Evolutionary conservation across 2,329 filamentous ascomycete genomes (phyloP), one percentile per base, ranked within the genome.

Genomic region (Diaporthe eres): DNA sequence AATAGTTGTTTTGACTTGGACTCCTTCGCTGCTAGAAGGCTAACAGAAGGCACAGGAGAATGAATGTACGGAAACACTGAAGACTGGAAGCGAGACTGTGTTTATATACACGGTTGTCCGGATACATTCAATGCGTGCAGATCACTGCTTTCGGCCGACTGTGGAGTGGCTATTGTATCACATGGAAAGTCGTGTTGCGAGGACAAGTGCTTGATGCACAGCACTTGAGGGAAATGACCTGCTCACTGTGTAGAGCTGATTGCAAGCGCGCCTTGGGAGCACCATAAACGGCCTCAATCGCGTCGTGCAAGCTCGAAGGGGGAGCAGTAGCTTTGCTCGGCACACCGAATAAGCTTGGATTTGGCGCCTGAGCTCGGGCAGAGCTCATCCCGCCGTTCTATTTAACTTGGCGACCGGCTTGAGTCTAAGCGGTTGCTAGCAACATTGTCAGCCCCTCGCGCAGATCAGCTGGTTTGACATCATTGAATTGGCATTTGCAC

Each of bases 341-440:
- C 65, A n/a, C 49, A 22, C 31, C 31, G 47, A 39, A 53, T 39
- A 2, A 13, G 39, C 65, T 68, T 68, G 47, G 65, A 68, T 4
- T 9, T 68, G 47, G 25, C 47, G 47, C 47, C 34, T 53, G 47
- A 68, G 65, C 47, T 53, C 47, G 65, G 65, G n/a, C 31, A 53
- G n/a, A 68, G 65, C 65, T 53, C 47, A 53, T 68, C 5, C 65
- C 31, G 65, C 31, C 63, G 47, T 68, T 68, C 65, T 53, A 68
- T 53, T 53, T 53, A n/a, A 51, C 65, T 68, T 68, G 65, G 65
- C 49, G 63, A 68, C 63, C 63, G 47, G 6, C 63, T 53, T 68
- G 31, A 53, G 63, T 5, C 19, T 34, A 51, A 68, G 44, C 44
- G 22, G 31, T 6, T 19, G 49, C 22, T 22, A 34, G 10, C 12